Base-by-base conservation (phyloP, 75 land plant genomes). In the Ceratopteris richardii region DNA sequence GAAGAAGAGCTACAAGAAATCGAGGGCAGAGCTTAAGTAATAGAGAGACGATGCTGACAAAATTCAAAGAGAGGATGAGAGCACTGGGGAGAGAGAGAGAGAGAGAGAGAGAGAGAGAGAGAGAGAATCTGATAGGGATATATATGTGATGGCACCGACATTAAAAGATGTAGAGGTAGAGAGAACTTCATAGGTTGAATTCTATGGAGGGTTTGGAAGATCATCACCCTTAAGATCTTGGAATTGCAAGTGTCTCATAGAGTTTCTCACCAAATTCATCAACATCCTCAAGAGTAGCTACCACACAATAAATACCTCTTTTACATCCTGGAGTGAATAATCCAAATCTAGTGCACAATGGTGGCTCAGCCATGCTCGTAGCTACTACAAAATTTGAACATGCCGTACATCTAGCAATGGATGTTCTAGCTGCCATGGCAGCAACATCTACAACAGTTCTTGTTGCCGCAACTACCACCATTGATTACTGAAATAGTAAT, bases 381-480 rank as follows among this genome's bases (percentile, higher is more conserved):
- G 94, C 86, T 47, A 90, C 77, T 42, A 67, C 86, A 46, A 85
- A 82, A 71, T 56, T 89, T 28, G 71, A 65, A 33, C 37, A 9
- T 7, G 13, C 28, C 18, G 16, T 53, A 24, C 86, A 83, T 24
- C 26, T 73, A 41, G 72, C 61, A 25, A 14, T 80, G 44, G 84
- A 88, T 60, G 73, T 88, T 71, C 94, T 90, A 29, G 68, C 76
- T 25, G 37, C 37, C 3, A 9, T 33, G 37, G 79, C 86, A 19
- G 85, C 87, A 63, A 77, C 78, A 23, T 82, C 85, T 23, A 81
- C 84, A 39, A 84, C 83, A 21, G 74, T 82, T 52, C 82, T 78
- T 50, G 80, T 82, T 26, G 83, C 77, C 0, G 94, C 94, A 10
- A 85, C 94, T 46, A 66, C 86, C 41, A 90, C 85, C 29, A 90